Evolutionary conservation across 345 rosid genomes (phyloP).

Genomic region (Odontarrhena argentea): DNA sequence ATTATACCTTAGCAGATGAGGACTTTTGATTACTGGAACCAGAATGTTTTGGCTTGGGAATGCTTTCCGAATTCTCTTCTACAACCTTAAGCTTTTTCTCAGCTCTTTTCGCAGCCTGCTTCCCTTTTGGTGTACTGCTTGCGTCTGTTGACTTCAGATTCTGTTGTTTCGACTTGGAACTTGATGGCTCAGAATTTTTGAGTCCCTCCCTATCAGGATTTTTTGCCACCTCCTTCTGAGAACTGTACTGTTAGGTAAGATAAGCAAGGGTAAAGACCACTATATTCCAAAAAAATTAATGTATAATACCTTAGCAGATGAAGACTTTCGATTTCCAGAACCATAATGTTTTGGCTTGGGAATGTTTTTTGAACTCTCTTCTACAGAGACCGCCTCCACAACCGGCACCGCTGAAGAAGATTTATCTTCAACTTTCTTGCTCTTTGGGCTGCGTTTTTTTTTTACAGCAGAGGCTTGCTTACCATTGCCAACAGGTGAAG

Average conservation of each 20-base stretch:
- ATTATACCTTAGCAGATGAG: constrained; percentile 49
- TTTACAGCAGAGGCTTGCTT: constrained; percentile 41
- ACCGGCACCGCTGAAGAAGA: constrained; percentile 38
- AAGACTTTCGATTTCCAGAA: constrained; percentile 36
- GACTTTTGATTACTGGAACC: constrained; percentile 38
- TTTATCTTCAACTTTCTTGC: constrained; percentile 47
- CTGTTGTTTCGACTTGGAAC: constrained; percentile 46
- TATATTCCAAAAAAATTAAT: constrained; percentile 20
- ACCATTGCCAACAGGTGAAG: constrained; percentile 32
- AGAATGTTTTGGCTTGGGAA: constrained; percentile 34
- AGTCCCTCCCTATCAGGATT: constrained; percentile 33
- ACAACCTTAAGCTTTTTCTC: constrained; percentile 37
- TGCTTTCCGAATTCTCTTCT: constrained; percentile 39
- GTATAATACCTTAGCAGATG: constrained; percentile 48
- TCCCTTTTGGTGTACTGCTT: constrained; percentile 41
- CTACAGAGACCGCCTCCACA: constrained; percentile 38
- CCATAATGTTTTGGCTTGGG: constrained; percentile 24
- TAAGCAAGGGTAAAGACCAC: constrained; percentile 19
- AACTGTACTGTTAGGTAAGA: constrained; percentile 42
- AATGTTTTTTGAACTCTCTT: constrained; percentile 36
- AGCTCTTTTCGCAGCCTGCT: constrained; percentile 34
- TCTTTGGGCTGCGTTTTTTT: constrained; percentile 47
- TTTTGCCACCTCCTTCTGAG: constrained; percentile 47
- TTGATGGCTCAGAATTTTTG: constrained; percentile 47
- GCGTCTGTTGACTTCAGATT: constrained; percentile 42